These are phyloP conservation scores for Backusella parvicylindrica DNA, from an alignment of 192 early-diverging fungal species.

Conservation along the genomic window DNA sequence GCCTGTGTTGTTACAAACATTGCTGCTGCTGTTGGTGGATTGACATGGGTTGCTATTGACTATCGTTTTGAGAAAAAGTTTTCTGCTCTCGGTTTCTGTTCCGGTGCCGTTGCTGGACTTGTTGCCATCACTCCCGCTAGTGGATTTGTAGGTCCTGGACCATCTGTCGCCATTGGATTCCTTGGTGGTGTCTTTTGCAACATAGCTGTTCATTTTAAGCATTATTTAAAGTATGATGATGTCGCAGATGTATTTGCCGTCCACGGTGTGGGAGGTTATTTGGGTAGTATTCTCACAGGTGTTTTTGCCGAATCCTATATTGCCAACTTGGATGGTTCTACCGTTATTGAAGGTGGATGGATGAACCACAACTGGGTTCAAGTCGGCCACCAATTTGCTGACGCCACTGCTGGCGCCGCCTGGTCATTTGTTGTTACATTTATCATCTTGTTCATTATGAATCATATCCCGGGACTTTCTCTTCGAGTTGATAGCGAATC, in stretches of 20 bases:
- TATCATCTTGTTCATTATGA: constrained; percentile 69
- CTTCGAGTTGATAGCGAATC: constrained; percentile 72
- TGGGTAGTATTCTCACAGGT: constrained; percentile 88
- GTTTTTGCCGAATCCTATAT: constrained; percentile 82
- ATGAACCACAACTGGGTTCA: constrained; percentile 79
- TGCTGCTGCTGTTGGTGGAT: constrained; percentile 73
- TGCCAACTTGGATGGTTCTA: constrained; percentile 64
- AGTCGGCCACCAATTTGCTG: constrained; percentile 77
- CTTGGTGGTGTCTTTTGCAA: constrained; percentile 75
- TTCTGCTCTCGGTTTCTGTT: constrained; percentile 91
- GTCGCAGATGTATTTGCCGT: constrained; percentile 90
- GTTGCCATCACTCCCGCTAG: constrained; percentile 92
- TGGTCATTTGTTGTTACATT: constrained; percentile 79
- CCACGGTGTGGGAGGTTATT: constrained; percentile 81
- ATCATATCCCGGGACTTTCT: constrained; percentile 74
- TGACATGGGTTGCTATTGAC: constrained; percentile 84
- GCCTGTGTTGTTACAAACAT: constrained; percentile 85
- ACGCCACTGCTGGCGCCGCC: constrained; percentile 60
- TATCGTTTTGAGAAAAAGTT: constrained; percentile 77
- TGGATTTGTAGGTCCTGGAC: constrained; percentile 81
- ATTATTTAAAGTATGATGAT: constrained; percentile 84
- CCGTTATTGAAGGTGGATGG: constrained; percentile 67
- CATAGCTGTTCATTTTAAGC: constrained; percentile 79
- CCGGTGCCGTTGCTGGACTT: constrained; percentile 88
- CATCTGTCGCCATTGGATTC: constrained; percentile 80